These are phyloP conservation scores for Theobroma grandiflorum DNA, from an alignment of 441 rosid genomes.

Conservation along the genomic window DNA sequence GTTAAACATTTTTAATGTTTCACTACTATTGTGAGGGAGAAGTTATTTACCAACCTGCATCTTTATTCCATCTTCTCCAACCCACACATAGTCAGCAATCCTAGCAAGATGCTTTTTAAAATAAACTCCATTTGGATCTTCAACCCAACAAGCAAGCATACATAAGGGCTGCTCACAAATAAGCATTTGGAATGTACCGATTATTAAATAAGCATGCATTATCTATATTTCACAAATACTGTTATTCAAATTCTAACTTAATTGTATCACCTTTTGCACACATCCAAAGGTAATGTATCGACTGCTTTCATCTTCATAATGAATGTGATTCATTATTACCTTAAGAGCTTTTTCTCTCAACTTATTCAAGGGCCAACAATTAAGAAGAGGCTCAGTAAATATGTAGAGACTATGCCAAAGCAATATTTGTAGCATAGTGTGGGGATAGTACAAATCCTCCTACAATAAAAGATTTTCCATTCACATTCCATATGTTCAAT, in stretches of 20 bases:
- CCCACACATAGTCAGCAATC: slow-evolving; percentile 56
- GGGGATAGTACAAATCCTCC: slow-evolving; percentile 64
- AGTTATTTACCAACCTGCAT: slow-evolving; percentile 39
- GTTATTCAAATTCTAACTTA: neutral
- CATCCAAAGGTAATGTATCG: slow-evolving; percentile 67
- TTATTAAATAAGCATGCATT: neutral
- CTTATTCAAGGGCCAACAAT: slow-evolving; percentile 61
- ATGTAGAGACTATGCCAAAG: slow-evolving; percentile 47
- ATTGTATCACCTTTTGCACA: slow-evolving; percentile 50
- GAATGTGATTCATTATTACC: slow-evolving; percentile 54
- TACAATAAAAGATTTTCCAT: slow-evolving; percentile 8
- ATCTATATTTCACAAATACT: neutral
- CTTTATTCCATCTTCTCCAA: slow-evolving; percentile 68
- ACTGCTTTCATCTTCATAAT: slow-evolving; percentile 66
- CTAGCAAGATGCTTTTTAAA: slow-evolving; percentile 64
- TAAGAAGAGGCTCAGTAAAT: slow-evolving; percentile 54
- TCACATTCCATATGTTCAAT: neutral
- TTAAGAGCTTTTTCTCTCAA: slow-evolving; percentile 56
- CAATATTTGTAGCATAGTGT: slow-evolving; percentile 40
- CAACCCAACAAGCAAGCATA: slow-evolving; percentile 72
- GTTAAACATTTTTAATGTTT: neutral
- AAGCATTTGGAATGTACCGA: too few species aligned
- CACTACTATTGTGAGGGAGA: neutral
- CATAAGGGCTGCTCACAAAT: slow-evolving; percentile 31
- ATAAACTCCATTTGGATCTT: slow-evolving; percentile 53